Evolutionary conservation across 2,329 filamentous ascomycete species (phyloP).

Genomic region (Alternaria alternata): DNA sequence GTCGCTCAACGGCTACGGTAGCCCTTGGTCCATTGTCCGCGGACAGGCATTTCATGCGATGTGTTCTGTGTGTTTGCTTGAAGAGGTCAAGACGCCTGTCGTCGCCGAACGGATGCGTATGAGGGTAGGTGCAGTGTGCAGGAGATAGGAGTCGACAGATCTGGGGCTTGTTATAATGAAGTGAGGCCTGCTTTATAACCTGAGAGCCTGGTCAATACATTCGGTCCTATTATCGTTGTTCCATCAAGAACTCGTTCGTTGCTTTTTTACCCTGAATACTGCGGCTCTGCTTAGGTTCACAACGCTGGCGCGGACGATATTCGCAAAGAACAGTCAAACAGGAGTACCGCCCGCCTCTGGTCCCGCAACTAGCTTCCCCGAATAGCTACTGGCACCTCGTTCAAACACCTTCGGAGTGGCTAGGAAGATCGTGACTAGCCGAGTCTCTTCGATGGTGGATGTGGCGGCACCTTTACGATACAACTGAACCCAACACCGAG

Average conservation of each 20-base stretch:
- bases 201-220: constrained; percentile 26
- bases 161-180: constrained; percentile 3
- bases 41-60: constrained; percentile 8
- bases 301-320: background rate
- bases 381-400: background rate
- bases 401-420: background rate
- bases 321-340: constrained; percentile 1
- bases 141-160: constrained; percentile 4
- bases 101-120: constrained; percentile 1
- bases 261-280: constrained; percentile 12
- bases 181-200: constrained; percentile 22
- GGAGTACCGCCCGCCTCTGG: background rate
- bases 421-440: background rate
- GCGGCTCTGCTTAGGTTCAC: constrained; percentile 7
- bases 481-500: background rate
- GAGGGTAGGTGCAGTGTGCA: constrained; percentile 12
- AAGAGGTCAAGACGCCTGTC: constrained; percentile 6
- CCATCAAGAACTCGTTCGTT: constrained; percentile 12
- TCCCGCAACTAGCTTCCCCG: background rate
- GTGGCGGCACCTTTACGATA: background rate
- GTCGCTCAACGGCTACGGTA: constrained; percentile 17
- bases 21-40: background rate
- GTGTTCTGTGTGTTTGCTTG: constrained; percentile 10
- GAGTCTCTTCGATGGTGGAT: background rate
- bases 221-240: constrained; percentile 22